Evolutionary conservation across 1,284 basidiomycete genomes (phyloP).

Genomic region (Tilletia indica): DNA sequence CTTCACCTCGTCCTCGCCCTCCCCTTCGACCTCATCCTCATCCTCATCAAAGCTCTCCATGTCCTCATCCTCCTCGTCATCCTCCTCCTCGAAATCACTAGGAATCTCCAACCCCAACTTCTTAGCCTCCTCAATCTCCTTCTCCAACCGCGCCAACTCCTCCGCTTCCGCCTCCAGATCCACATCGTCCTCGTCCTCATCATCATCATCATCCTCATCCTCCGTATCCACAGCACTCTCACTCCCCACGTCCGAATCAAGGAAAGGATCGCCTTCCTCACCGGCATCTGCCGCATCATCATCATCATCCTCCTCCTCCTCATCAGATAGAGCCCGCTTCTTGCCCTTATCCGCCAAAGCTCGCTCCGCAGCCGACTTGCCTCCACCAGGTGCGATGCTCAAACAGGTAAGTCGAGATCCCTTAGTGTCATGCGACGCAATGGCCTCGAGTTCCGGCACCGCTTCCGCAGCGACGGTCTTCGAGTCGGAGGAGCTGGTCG

Average conservation of each 20-base stretch:
- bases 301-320: slow-evolving; percentile 23
- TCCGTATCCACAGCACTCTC: slow-evolving; percentile 22
- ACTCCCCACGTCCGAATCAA: slow-evolving; percentile 20
- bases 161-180: slow-evolving; percentile 31
- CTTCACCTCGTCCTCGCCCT: background rate
- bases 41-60: slow-evolving; percentile 15
- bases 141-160: slow-evolving; percentile 35
- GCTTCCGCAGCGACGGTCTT: background rate
- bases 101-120: slow-evolving; percentile 28
- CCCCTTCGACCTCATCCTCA: slow-evolving; percentile 17
- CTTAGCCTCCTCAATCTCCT: slow-evolving; percentile 33
- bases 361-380: background rate
- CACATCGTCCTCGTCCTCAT: slow-evolving; percentile 32
- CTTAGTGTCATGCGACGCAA: slow-evolving; percentile 44
- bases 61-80: background rate
- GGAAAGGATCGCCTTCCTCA: slow-evolving; percentile 7
- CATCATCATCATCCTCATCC: slow-evolving; percentile 27
- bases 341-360: slow-evolving; percentile 17
- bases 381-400: slow-evolving; percentile 40
- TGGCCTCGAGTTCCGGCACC: slow-evolving; percentile 28
- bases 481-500: background rate
- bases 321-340: slow-evolving; percentile 5
- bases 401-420: slow-evolving; percentile 51
- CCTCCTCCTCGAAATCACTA: background rate
- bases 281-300: slow-evolving; percentile 10